Evolutionary conservation across 169 alveolate genomes (phyloP).

Genomic region (Cyclospora cayetanensis): DNA sequence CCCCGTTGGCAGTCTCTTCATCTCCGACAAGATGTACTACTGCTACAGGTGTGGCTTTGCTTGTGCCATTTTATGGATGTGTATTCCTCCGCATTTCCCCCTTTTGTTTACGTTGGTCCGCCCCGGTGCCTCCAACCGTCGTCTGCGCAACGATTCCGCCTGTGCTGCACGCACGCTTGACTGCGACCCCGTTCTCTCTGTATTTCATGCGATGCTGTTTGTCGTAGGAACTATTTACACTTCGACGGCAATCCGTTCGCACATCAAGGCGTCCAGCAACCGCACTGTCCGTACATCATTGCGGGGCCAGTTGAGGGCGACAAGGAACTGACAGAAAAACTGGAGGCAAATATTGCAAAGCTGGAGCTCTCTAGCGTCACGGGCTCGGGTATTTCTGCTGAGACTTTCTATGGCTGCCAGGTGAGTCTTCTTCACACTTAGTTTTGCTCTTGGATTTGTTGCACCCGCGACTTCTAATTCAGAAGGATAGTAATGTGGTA

Average conservation of each 20-base stretch:
- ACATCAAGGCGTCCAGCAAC: not conserved
- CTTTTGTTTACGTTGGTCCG: too few relatives aligned
- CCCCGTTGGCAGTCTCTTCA: conserved; percentile 50
- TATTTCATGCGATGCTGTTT: too few relatives aligned
- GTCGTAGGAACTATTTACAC: not conserved
- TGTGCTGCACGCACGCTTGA: too few relatives aligned
- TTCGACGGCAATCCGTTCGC: not conserved
- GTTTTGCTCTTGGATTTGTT: too few relatives aligned
- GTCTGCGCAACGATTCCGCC: too few relatives aligned
- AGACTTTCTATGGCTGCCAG: conserved; percentile 31
- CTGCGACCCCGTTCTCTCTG: too few relatives aligned
- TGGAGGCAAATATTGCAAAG: not conserved
- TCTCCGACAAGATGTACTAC: conserved; percentile 7
- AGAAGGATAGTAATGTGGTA: too few relatives aligned
- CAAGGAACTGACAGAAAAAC: not conserved
- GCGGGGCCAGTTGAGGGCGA: conserved; percentile 13
- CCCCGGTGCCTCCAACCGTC: too few relatives aligned
- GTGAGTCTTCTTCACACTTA: too few relatives aligned
- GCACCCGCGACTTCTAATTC: too few relatives aligned
- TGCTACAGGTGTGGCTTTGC: conserved; percentile 19
- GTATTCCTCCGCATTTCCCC: too few relatives aligned
- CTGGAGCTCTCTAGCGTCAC: not conserved
- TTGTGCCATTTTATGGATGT: too few relatives aligned
- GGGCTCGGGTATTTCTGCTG: conserved; percentile 2
- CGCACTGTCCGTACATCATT: not conserved